A percentile compares a stretch with the other conserved stretches of the same genome.
These are phyloP conservation scores for Leccinum subfulvum DNA, from an alignment of 1,284 basidiomycete genomes.

Conservation along the genomic window DNA sequence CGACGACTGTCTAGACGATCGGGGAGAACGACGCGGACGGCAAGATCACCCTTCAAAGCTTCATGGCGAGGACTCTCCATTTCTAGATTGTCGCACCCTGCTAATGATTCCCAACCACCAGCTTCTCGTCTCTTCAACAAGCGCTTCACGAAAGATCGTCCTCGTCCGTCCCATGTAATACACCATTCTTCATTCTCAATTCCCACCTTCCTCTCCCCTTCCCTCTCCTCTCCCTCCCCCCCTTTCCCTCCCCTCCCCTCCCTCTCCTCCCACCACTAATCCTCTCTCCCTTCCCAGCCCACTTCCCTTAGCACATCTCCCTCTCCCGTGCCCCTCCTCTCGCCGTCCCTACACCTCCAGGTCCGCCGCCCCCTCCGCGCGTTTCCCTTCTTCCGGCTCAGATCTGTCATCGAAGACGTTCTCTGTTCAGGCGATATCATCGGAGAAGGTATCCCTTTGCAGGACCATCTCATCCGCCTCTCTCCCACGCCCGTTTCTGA, in stretches of 20 bases:
- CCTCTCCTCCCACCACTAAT: conserved; percentile 22
- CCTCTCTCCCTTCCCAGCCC: conserved; percentile 28
- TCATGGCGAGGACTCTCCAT: too few species aligned
- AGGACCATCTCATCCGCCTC: conserved; percentile 60
- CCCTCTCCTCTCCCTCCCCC: conserved; percentile 28
- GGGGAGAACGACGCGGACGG: too few species aligned
- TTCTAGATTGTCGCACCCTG: conserved; percentile 26
- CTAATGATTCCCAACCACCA: conserved; percentile 45
- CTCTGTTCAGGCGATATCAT: conserved; percentile 69
- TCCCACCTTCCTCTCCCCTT: conserved; percentile 33
- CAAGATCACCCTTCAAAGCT: too few species aligned
- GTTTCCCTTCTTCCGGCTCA: conserved; percentile 34
- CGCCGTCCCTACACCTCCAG: conserved; percentile 28
- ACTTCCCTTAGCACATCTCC: conserved; percentile 28
- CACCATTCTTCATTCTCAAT: conserved; percentile 19
- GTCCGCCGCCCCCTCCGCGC: conserved; percentile 19
- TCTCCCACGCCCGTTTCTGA: conserved; percentile 38
- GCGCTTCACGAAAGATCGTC: conserved; percentile 40
- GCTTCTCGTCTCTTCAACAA: conserved; percentile 35
- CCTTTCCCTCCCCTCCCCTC: conserved; percentile 26
- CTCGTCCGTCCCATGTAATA: conserved; percentile 35
- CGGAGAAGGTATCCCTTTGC: conserved; percentile 60
- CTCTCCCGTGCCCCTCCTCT: conserved; percentile 32
- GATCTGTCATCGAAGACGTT: conserved; percentile 57
- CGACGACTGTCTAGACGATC: too few species aligned